These are phyloP conservation scores for Zalaria obscura DNA, from an alignment of 2,329 filamentous ascomycete species.

Conservation along the genomic window DNA sequence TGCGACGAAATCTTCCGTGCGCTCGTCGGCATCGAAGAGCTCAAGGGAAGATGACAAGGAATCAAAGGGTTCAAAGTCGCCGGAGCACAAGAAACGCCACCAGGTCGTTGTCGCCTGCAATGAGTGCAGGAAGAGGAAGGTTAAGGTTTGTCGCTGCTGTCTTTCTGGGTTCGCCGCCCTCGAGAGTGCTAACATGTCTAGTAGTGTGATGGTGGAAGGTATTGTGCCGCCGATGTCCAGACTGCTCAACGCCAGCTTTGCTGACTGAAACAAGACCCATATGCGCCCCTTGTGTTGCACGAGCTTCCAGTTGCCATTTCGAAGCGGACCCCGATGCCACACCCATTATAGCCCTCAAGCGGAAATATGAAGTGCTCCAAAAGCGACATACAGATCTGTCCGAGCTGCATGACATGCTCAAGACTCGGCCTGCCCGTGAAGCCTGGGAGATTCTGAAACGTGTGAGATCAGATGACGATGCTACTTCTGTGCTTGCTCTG, in stretches of 20 bases:
- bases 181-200: not conserved
- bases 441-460: slow-evolving; percentile 2
- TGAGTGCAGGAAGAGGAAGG: slow-evolving; percentile 5
- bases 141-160: slow-evolving; percentile 3
- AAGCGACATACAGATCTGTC: slow-evolving; percentile 1
- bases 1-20: too few species aligned
- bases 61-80: too few species aligned
- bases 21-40: too few species aligned
- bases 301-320: slow-evolving; percentile 3
- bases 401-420: slow-evolving; percentile 4
- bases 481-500: slow-evolving; percentile 1
- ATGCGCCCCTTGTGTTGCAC: slow-evolving; percentile 1
- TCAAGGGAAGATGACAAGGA: too few species aligned
- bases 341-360: slow-evolving; percentile 5
- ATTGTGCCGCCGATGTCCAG: not conserved
- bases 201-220: not conserved
- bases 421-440: slow-evolving; percentile 1
- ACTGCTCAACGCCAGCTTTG: not conserved
- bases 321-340: slow-evolving; percentile 5
- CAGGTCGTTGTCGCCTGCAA: slow-evolving; percentile 6
- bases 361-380: slow-evolving; percentile 4
- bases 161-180: too few species aligned
- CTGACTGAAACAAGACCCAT: not conserved
- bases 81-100: slow-evolving; percentile 1
- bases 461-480: not conserved